Percentiles rank a stretch among this genome's conserved stretches.
Conservation (phyloP, 2,329 filamentous ascomycete species). For the Xylaria sp. region DNA sequence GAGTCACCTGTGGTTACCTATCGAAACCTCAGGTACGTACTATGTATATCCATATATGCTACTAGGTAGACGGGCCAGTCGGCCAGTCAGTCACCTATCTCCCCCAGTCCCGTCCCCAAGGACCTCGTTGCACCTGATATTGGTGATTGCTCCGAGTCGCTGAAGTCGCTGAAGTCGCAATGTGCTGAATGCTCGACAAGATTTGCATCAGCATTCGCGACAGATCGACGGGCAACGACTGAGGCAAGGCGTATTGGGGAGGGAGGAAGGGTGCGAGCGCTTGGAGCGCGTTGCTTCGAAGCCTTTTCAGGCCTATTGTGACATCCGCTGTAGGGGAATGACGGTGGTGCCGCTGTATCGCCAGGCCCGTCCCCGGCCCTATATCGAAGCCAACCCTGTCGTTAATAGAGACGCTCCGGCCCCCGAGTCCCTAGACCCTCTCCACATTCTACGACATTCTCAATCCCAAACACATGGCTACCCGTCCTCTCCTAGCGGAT, state of each 20-base stretch:
- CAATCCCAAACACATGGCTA: constrained; percentile 35
- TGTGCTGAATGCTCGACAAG: not conserved
- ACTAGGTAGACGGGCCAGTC: too few relatives aligned
- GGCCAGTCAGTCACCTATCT: not conserved
- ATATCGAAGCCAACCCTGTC: constrained; percentile 23
- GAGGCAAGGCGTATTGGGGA: not conserved
- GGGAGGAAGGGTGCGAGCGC: too few relatives aligned
- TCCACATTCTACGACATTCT: constrained; percentile 24
- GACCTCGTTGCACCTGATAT: not conserved
- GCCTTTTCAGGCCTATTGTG: not conserved
- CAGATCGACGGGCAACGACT: not conserved
- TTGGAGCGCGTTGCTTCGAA: not conserved
- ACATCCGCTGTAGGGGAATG: constrained; percentile 2
- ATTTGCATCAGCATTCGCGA: not conserved
- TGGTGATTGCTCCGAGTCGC: too few relatives aligned
- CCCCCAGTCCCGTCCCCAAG: not conserved
- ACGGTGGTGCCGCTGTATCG: not conserved
- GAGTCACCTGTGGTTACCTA: too few relatives aligned
- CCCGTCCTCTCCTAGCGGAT: constrained; percentile 35
- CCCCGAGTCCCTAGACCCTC: constrained; percentile 25
- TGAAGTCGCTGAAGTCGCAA: too few relatives aligned
- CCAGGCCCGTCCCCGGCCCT: constrained; percentile 14
- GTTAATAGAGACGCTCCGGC: constrained; percentile 22
- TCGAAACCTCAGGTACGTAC: too few relatives aligned
- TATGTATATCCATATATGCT: too few relatives aligned